phyloP scores from a whole-genome alignment of 2,329 filamentous ascomycete genomes.

The Rhynchosporium agropyri region DNA sequence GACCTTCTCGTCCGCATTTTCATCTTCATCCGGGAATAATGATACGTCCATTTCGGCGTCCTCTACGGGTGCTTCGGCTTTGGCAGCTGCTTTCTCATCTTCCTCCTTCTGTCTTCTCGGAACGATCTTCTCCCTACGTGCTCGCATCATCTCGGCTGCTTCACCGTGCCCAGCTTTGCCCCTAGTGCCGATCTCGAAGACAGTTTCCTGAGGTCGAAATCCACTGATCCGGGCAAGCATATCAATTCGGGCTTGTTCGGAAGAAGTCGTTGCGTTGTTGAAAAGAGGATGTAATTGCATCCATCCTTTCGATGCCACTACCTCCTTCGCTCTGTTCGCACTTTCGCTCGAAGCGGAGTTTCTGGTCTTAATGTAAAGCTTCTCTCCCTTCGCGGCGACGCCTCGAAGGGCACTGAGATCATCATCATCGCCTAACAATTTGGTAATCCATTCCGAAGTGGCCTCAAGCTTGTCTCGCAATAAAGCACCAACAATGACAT shows the following conservation, averaged over 20 bases:
- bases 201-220: constrained; percentile 87
- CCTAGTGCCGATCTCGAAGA: constrained; percentile 88
- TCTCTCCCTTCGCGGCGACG: constrained; percentile 87
- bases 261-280: constrained; percentile 64
- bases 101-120: constrained; percentile 51
- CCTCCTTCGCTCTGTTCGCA: constrained; percentile 80
- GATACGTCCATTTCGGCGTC: constrained; percentile 28
- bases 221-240: constrained; percentile 89
- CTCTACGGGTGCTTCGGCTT: constrained; percentile 42
- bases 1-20: constrained; percentile 38
- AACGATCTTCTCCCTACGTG: constrained; percentile 69
- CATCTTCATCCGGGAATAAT: constrained; percentile 17
- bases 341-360: constrained; percentile 90
- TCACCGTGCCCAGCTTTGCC: constrained; percentile 64
- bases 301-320: constrained; percentile 72
- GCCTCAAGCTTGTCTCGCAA: constrained; percentile 73
- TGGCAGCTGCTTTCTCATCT: constrained; percentile 46
- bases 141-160: constrained; percentile 75
- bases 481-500: constrained; percentile 80
- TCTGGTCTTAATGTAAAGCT: constrained; percentile 85
- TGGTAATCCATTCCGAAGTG: constrained; percentile 81
- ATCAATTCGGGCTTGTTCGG: constrained; percentile 73
- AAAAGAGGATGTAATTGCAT: constrained; percentile 80
- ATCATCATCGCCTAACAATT: constrained; percentile 71
- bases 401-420: constrained; percentile 72